Conservation (phyloP, 441 rosid species). For the Gossypium armourianum region DNA sequence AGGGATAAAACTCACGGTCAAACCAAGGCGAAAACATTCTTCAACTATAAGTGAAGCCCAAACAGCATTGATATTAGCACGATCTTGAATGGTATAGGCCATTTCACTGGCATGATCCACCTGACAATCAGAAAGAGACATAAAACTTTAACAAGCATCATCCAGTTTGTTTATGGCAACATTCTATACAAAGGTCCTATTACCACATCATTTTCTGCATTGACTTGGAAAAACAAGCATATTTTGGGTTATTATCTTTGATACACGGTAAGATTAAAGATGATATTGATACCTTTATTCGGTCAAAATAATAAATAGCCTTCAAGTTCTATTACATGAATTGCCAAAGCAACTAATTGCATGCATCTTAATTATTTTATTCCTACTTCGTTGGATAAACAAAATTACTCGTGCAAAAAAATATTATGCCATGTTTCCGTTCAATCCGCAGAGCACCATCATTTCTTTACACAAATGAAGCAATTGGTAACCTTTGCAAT, state of each 20-base stretch:
- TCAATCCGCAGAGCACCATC: not conserved
- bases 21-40: conserved; percentile 86
- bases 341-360: not conserved
- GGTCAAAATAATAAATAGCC: conserved; percentile 5
- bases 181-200: not conserved
- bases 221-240: conserved; percentile 8
- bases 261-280: not conserved
- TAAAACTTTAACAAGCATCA: conserved; percentile 21
- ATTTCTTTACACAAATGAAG: conserved; percentile 7
- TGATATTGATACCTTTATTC: not conserved
- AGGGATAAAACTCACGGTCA: conserved; percentile 51
- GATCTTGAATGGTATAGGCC: conserved; percentile 33
- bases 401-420: not conserved
- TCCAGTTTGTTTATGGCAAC: conserved; percentile 12
- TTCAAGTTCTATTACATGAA: conserved; percentile 15
- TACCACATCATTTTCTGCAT: not conserved
- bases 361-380: not conserved
- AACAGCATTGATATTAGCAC: conserved; percentile 60
- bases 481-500: not conserved
- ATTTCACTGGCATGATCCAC: conserved; percentile 39
- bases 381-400: not conserved
- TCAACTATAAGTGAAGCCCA: conserved; percentile 86
- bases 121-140: conserved; percentile 37
- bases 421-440: not conserved
- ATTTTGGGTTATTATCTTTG: conserved; percentile 4